Base-by-base conservation (phyloP, 352 stramenopile species). In the Lagenidium giganteum region DNA sequence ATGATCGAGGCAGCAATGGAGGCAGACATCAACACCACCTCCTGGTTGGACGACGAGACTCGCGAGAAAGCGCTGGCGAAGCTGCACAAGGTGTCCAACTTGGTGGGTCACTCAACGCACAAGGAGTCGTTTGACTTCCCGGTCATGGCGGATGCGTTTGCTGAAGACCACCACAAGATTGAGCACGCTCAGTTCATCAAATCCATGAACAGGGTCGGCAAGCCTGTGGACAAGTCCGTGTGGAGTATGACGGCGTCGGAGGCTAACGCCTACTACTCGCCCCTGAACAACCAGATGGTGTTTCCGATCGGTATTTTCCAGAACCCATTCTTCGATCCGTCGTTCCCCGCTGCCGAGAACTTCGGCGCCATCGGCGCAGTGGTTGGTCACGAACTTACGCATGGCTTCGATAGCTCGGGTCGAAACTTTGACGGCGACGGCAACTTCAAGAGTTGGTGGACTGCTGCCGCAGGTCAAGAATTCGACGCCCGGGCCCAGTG, bases 281-380 rank as follows among this genome's bases (percentile, higher is more conserved):
- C 66, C 1, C 59, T 54, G 21, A 48, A 63, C 22, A 90, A 90
- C 51, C 86, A 97, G 46, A 97, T 98, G 47, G 87, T 97, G 2
- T 97, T 98, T 55, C 91, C 91, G 5, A 89, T 89, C 3, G 91
- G 84, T 6, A 96, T 98, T 36, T 60, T 98, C 16, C 91, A 98
- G 57, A 68, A 70, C 18, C 91, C 91, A 8, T 96, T 98, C 44
- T 98, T 95, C 53, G 69, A 92, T 20, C 59, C 56, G 24, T 57
- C 71, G 16, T 67, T 57, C 6, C 63, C 88, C 43, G 62, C 83
- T 34, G 83, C 85, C 13, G 75, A 92, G 21, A 96, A 96, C 45
- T 97, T 93, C 54, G 90, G 90, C 7, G 69, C 78, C 0, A 92
- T 98, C 50, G 87, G 88, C n/a, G 76, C 87, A 12, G 75, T 98